phyloP scores from a whole-genome alignment of 2,329 filamentous ascomycete species.

The Xylaria sp. region DNA sequence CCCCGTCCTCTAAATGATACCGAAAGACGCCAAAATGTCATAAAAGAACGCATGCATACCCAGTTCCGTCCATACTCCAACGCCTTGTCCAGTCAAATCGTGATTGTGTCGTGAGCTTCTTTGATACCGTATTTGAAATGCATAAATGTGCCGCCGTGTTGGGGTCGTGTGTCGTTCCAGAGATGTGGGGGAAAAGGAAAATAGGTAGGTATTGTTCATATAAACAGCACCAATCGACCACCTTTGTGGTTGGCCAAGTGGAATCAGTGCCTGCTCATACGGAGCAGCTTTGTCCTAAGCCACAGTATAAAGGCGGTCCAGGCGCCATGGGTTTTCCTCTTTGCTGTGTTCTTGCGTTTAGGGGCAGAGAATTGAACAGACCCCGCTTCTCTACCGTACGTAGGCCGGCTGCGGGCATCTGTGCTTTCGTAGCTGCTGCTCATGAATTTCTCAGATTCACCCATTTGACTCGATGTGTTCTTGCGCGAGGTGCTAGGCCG shows the following conservation, averaged over 20 bases:
- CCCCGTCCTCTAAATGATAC: conserved; percentile 24
- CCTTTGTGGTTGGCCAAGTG: neutral
- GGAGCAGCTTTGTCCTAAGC: conserved; percentile 68
- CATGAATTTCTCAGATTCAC: conserved; percentile 58
- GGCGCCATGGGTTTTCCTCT: conserved; percentile 69
- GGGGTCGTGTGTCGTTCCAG: neutral
- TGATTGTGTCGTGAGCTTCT: conserved; percentile 31
- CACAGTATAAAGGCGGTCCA: conserved; percentile 74
- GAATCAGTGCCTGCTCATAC: conserved; percentile 50
- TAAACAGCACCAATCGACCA: neutral
- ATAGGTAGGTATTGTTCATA: neutral
- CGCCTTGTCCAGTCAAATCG: conserved; percentile 42
- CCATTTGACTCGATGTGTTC: conserved; percentile 39
- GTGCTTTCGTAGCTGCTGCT: conserved; percentile 61
- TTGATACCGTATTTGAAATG: conserved; percentile 18
- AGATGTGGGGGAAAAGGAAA: neutral
- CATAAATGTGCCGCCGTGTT: conserved; percentile 7
- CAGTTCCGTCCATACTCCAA: conserved; percentile 35
- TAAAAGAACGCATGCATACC: conserved; percentile 10
- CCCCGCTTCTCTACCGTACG: conserved; percentile 48
- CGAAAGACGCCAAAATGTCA: conserved; percentile 25
- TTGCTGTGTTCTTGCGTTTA: conserved; percentile 60
- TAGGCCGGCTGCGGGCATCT: conserved; percentile 46
- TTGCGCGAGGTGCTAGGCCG: conserved; percentile 46
- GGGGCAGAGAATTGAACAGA: conserved; percentile 57